Base-by-base conservation (phyloP, 495 filamentous ascomycete species). In the Penicillium cataractarum region DNA sequence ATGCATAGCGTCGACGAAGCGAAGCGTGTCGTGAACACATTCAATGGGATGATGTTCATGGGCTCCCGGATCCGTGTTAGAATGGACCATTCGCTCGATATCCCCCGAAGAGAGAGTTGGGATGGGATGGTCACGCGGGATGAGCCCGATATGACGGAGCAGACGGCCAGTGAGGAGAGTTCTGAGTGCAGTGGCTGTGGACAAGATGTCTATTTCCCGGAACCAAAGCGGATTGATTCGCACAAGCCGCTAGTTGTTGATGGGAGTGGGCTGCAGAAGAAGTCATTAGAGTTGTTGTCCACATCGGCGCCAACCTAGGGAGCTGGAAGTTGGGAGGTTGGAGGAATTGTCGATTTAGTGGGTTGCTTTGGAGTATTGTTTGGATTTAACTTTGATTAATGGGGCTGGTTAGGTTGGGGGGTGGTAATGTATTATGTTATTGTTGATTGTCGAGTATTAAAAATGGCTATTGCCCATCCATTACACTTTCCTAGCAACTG, bases 191-290 rank as follows among this genome's bases (percentile, higher is more conserved):
- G 27, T 27, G 35, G 57, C 13, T 46, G 19, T 53, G 46, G 22
- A 13, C 21, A 58, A n/a, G 39, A 50, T 40, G 21, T 21, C 19
- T n/a, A 27, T 4, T 6, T 37, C 55, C 46, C 9, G 68, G 64
- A 42, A 4, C 42, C 6, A 21, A 17, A 37, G n/a, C 51, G 17
- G 4, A 6, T 54, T 19, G 69, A 69, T 24, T 58, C 50, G 27
- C 65, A 61, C 40, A 68, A 69, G 52, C 78, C 78, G 6, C 48
- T 80, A 24, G 78, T 80, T 1, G 71, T 80, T 21, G 78, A 80
- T 64, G 78, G 78, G 12, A 79, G 76, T 26, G 75, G 76, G 7
- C 24, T 63, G 17, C 55, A 49, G 61, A 61, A 52, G 10, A 55
- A 24, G 56, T 65, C 64, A 33, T 62, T 64, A 49, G 62, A 61